Evolutionary conservation across 768 basidiomycete genomes (phyloP).

Genomic region (Lentinus brumalis): DNA sequence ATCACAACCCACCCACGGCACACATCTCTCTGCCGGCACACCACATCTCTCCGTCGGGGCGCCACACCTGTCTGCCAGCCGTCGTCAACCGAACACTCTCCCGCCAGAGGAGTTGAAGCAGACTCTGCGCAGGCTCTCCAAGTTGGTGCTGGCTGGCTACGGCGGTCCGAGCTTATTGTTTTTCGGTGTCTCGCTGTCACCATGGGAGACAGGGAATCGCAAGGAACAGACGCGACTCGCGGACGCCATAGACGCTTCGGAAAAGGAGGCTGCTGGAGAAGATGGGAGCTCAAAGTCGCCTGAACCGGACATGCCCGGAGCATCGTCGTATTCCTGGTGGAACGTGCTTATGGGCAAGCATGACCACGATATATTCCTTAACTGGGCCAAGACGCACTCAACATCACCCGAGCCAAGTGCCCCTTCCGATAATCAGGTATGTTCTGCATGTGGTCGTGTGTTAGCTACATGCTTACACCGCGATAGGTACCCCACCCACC

Average conservation of each 20-base stretch:
- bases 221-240: constrained; percentile 65
- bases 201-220: constrained; percentile 40
- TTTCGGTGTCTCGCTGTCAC: constrained; percentile 60
- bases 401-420: background rate
- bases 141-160: constrained; percentile 83
- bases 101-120: constrained; percentile 58
- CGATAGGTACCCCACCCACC: background rate
- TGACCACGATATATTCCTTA: constrained; percentile 81
- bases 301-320: constrained; percentile 6
- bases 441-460: background rate
- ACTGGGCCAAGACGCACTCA: constrained; percentile 42
- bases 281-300: background rate
- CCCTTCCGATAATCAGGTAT: background rate
- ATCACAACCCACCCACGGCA: background rate
- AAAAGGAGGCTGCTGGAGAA: constrained; percentile 51
- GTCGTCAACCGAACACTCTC: constrained; percentile 12
- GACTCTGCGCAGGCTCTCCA: constrained; percentile 77
- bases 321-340: constrained; percentile 73
- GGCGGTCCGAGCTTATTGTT: constrained; percentile 81
- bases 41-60: no score
- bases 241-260: constrained; percentile 68
- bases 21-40: background rate
- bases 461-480: background rate
- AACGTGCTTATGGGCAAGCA: constrained; percentile 77
- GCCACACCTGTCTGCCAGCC: background rate